Conservation (phyloP, 225 moss, liverwort and hornwort genomes). For the Physcomitrellopsis africana region DNA sequence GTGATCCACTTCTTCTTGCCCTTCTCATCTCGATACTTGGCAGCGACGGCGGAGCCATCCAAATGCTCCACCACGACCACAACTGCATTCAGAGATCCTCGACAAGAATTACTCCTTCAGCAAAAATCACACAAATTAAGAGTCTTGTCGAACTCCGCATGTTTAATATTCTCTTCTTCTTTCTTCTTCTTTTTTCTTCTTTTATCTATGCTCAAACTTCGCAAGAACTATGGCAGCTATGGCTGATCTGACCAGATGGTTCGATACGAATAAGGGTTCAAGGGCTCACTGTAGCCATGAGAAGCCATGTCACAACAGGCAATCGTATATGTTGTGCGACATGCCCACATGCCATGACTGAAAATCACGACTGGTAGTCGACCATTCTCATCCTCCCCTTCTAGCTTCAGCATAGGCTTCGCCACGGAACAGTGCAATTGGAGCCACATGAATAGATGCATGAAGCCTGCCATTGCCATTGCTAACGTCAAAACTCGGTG, state of each 20-base stretch:
- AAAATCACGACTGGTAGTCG: conserved; percentile 50
- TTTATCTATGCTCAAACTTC: neutral
- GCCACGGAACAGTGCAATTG: conserved; percentile 48
- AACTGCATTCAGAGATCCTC: conserved; percentile 33
- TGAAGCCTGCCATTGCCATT: conserved; percentile 31
- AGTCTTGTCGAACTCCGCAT: neutral
- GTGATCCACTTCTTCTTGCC: conserved; percentile 64
- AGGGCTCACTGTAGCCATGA: conserved; percentile 43
- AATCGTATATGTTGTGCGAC: conserved; percentile 49
- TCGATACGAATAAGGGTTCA: neutral
- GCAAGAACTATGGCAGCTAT: too few relatives aligned
- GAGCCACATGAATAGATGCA: conserved; percentile 39
- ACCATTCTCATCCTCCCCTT: conserved; percentile 21
- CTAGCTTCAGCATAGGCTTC: conserved; percentile 35
- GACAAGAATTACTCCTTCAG: too few relatives aligned
- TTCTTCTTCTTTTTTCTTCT: too few relatives aligned
- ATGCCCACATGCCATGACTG: conserved; percentile 57
- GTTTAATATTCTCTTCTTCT: too few relatives aligned
- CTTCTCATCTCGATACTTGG: conserved; percentile 59
- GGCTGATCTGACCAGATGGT: neutral
- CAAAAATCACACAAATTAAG: neutral
- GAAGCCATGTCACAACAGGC: conserved; percentile 48
- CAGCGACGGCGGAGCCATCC: conserved; percentile 80
- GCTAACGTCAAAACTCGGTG: neutral
- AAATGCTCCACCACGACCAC: conserved; percentile 73